Conservation (phyloP, 257 asterid genomes). For the Osmanthus fragrans region DNA sequence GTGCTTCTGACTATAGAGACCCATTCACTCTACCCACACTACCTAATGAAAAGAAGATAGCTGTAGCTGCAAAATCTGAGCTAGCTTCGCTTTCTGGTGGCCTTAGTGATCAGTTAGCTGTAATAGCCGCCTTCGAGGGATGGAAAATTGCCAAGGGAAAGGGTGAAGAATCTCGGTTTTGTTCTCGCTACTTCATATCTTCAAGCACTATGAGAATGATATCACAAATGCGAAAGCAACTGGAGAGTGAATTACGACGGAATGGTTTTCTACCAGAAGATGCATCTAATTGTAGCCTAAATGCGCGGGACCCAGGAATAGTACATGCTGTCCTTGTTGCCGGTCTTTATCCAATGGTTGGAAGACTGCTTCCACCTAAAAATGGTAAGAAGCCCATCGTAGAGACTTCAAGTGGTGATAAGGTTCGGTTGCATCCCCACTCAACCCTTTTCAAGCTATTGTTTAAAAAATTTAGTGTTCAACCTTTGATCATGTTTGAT, state of each 20-base stretch:
- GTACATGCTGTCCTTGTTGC: conserved; percentile 71
- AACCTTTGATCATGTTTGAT: conserved; percentile 64
- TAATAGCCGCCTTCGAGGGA: conserved; percentile 85
- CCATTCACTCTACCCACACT: conserved; percentile 80
- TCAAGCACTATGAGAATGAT: conserved; percentile 68
- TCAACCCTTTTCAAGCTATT: conserved; percentile 56
- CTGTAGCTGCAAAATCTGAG: conserved; percentile 66
- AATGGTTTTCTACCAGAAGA: conserved; percentile 61
- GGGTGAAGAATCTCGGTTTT: conserved; percentile 61
- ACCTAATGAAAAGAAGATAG: conserved; percentile 63
- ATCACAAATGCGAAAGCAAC: conserved; percentile 68
- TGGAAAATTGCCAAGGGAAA: conserved; percentile 69
- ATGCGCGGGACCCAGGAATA: conserved; percentile 78
- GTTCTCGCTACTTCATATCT: conserved; percentile 66
- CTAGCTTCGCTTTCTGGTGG: conserved; percentile 83
- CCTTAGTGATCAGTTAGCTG: conserved; percentile 80
- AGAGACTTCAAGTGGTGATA: conserved; percentile 71
- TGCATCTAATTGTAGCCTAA: conserved; percentile 57
- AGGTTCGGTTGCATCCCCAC: conserved; percentile 68
- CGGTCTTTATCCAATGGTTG: conserved; percentile 87
- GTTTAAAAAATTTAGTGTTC: conserved; percentile 24
- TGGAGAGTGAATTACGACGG: conserved; percentile 55
- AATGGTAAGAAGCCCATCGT: conserved; percentile 47
- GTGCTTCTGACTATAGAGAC: conserved; percentile 72
- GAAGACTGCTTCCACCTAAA: conserved; percentile 60